These are phyloP conservation scores for Sutorius australiensis DNA, from an alignment of 768 basidiomycete genomes.

Conservation along the genomic window DNA sequence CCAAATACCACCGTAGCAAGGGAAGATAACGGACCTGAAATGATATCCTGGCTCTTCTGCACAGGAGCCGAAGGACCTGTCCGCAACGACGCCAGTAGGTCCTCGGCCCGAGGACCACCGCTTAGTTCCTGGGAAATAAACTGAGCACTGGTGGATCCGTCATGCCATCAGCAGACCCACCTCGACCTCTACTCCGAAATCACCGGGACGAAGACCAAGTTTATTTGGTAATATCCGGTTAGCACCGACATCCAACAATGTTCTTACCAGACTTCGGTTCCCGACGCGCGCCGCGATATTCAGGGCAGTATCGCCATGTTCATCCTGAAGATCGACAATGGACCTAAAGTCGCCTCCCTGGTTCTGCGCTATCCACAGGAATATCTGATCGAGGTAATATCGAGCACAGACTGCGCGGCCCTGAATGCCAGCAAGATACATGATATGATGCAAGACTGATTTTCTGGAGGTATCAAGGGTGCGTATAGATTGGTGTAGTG, in stretches of 20 bases:
- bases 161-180: slow-evolving; percentile 39
- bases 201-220: slow-evolving; percentile 86
- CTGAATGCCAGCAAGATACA: slow-evolving; percentile 86
- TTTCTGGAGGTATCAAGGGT: slow-evolving; percentile 86
- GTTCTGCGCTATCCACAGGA: slow-evolving; percentile 78
- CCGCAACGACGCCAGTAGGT: slow-evolving; percentile 70
- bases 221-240: slow-evolving; percentile 89
- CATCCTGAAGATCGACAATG: slow-evolving; percentile 87
- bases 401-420: slow-evolving; percentile 80
- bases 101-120: slow-evolving; percentile 70
- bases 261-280: slow-evolving; percentile 79
- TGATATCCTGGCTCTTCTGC: slow-evolving; percentile 86
- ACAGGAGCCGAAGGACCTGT: slow-evolving; percentile 72
- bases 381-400: slow-evolving; percentile 88
- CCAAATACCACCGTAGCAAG: neutral
- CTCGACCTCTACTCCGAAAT: slow-evolving; percentile 93
- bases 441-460: slow-evolving; percentile 88
- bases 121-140: slow-evolving; percentile 53
- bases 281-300: slow-evolving; percentile 95
- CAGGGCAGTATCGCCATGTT: slow-evolving; percentile 92
- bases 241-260: slow-evolving; percentile 88
- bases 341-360: slow-evolving; percentile 74
- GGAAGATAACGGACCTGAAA: slow-evolving; percentile 49
- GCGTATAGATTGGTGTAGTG: slow-evolving; percentile 70
- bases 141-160: neutral